Percentiles rank a stretch among this genome's conserved stretches.
Conservation (phyloP, 805 yeast species). For the Cyberlindnera maclurae region DNA sequence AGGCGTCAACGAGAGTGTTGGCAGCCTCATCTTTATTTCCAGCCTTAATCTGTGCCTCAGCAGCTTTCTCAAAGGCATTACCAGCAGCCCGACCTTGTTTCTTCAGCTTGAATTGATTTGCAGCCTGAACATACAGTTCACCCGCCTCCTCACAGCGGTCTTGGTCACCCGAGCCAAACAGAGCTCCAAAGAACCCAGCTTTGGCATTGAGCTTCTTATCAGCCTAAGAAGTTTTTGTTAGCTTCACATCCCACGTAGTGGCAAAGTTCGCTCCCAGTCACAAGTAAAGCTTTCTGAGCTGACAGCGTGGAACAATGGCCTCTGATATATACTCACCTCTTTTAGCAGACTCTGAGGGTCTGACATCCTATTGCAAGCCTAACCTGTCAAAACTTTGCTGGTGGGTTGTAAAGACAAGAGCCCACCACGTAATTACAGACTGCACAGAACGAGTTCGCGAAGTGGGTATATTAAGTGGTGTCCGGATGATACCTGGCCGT, state of each 20-base stretch:
- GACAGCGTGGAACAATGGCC: background rate
- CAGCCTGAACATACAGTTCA: slow-evolving; percentile 87
- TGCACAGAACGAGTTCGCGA: too few species aligned
- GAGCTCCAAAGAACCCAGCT: slow-evolving; percentile 56
- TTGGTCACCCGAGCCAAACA: slow-evolving; percentile 51
- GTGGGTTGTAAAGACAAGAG: too few species aligned
- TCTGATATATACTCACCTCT: slow-evolving; percentile 20
- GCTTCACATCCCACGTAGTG: slow-evolving; percentile 1
- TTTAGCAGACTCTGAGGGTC: slow-evolving; percentile 30
- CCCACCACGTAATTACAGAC: too few species aligned
- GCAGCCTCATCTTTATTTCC: slow-evolving; percentile 87
- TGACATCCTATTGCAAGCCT: slow-evolving; percentile 4
- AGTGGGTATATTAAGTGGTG: too few species aligned
- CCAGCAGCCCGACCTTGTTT: slow-evolving; percentile 77
- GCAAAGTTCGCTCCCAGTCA: too few species aligned
- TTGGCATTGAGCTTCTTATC: slow-evolving; percentile 64
- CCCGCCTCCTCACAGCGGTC: slow-evolving; percentile 84
- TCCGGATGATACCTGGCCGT: too few species aligned
- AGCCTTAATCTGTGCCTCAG: slow-evolving; percentile 67
- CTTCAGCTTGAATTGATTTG: slow-evolving; percentile 74
- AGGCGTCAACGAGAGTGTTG: slow-evolving; percentile 82
- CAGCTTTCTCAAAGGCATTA: slow-evolving; percentile 76
- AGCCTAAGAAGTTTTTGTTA: slow-evolving; percentile 36
- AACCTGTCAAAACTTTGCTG: too few species aligned
- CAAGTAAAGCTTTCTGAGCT: too few species aligned